Evolutionary conservation across 805 yeast species (phyloP).

Genomic region (Candida pseudofarinosa): DNA sequence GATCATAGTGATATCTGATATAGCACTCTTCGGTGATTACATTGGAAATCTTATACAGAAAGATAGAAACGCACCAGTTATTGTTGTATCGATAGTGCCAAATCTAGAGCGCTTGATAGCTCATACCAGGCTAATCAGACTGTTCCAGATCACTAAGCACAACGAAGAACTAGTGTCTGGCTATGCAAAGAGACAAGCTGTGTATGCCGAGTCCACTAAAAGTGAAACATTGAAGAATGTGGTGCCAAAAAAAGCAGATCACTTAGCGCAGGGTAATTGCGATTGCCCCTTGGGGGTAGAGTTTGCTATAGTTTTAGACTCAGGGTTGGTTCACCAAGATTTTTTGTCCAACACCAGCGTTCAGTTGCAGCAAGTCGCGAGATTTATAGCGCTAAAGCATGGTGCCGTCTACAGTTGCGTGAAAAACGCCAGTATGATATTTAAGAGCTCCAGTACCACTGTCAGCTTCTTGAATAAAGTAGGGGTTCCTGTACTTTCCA

Average conservation of each 20-base stretch:
- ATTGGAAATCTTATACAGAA: slow-evolving; percentile 5
- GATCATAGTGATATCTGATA: slow-evolving; percentile 14
- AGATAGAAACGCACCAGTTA: slow-evolving; percentile 1
- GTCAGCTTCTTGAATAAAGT: background rate
- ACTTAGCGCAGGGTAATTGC: slow-evolving; percentile 17
- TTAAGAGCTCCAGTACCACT: background rate
- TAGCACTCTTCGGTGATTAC: slow-evolving; percentile 9
- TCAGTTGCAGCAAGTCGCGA: slow-evolving; percentile 32
- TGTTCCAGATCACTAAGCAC: background rate
- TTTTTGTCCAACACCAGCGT: slow-evolving; percentile 17
- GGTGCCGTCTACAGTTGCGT: slow-evolving; percentile 17
- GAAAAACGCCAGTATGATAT: slow-evolving; percentile 1
- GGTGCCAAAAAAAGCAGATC: slow-evolving; percentile 4
- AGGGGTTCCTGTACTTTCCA: background rate
- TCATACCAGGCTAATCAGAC: background rate
- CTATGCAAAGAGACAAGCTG: background rate
- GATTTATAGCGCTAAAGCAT: slow-evolving; percentile 30
- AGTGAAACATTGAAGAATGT: background rate
- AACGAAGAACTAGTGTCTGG: background rate
- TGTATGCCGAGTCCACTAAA: background rate
- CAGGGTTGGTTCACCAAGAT: slow-evolving; percentile 12
- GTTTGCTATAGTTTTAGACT: slow-evolving; percentile 14
- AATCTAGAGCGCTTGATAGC: background rate
- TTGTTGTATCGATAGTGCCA: slow-evolving; percentile 5
- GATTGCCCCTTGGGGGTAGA: slow-evolving; percentile 20